phyloP scores from a whole-genome alignment of 2,329 filamentous ascomycete genomes.

The Aspergillus brunneoviolaceus region DNA sequence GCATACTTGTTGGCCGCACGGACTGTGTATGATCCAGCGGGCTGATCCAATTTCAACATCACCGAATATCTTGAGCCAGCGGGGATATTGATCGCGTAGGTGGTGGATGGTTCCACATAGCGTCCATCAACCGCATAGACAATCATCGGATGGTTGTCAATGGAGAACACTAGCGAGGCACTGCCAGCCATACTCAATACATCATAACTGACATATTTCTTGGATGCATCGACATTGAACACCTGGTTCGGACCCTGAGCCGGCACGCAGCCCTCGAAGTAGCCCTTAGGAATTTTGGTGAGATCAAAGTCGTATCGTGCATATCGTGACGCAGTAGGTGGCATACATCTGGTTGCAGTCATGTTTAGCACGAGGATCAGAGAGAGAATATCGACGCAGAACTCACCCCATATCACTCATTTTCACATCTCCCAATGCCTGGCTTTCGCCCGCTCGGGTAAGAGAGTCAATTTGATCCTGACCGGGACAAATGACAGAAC shows the following conservation, averaged over 20 bases:
- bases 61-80: slow-evolving; percentile 44
- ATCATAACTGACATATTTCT: slow-evolving; percentile 56
- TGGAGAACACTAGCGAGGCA: slow-evolving; percentile 49
- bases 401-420: slow-evolving; percentile 37
- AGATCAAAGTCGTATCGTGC: slow-evolving; percentile 21
- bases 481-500: slow-evolving; percentile 53
- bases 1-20: slow-evolving; percentile 51
- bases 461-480: slow-evolving; percentile 43
- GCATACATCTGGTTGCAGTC: slow-evolving; percentile 22
- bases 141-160: slow-evolving; percentile 47
- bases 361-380: not conserved
- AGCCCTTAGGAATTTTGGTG: slow-evolving; percentile 29
- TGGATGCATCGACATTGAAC: slow-evolving; percentile 40
- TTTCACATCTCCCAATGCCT: slow-evolving; percentile 21
- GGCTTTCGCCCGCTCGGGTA: slow-evolving; percentile 21
- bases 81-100: slow-evolving; percentile 33
- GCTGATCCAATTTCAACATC: slow-evolving; percentile 44
- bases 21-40: slow-evolving; percentile 40
- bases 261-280: slow-evolving; percentile 45
- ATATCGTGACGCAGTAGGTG: slow-evolving; percentile 22
- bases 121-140: slow-evolving; percentile 47
- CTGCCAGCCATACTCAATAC: slow-evolving; percentile 55
- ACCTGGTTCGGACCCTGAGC: slow-evolving; percentile 48
- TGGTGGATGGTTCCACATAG: slow-evolving; percentile 42
- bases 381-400: too few species aligned